A percentile compares a stretch with the other conserved stretches of the same genome.
Conservation (phyloP, 805 yeast genomes). For the Candida chauliodis region DNA sequence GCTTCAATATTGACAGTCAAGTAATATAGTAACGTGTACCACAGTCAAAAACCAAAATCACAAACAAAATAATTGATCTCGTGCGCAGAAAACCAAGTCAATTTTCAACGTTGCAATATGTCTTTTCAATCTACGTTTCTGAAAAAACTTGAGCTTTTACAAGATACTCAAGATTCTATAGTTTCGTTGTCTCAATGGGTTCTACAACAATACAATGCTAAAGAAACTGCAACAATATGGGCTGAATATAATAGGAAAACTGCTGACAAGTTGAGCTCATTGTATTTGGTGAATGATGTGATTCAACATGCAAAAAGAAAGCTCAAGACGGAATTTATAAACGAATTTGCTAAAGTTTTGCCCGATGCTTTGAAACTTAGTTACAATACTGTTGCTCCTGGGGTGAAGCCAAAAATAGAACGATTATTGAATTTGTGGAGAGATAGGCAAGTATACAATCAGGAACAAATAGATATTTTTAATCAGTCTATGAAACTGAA, state of each 20-base stretch:
- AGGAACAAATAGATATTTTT: conserved; percentile 25
- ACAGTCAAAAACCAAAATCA: too few relatives aligned
- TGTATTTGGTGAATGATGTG: conserved; percentile 77
- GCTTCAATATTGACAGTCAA: too few relatives aligned
- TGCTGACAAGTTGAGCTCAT: conserved; percentile 48
- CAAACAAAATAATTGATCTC: too few relatives aligned
- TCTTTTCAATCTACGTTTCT: conserved; percentile 38
- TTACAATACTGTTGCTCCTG: conserved; percentile 25
- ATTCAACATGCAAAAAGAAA: conserved; percentile 74
- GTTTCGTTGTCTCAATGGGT: conserved; percentile 47
- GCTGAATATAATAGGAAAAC: conserved; percentile 20
- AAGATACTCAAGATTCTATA: conserved; percentile 45
- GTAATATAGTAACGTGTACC: too few relatives aligned
- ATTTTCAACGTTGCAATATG: too few relatives aligned
- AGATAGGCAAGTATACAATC: conserved; percentile 45
- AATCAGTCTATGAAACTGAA: conserved; percentile 20
- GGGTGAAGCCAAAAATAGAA: conserved; percentile 45
- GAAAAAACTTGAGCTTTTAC: conserved; percentile 34
- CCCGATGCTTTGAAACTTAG: conserved; percentile 37
- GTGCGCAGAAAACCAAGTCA: too few relatives aligned
- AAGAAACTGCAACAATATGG: conserved; percentile 37
- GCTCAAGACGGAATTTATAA: conserved; percentile 53
- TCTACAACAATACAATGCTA: conserved; percentile 39
- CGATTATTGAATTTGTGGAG: conserved; percentile 58
- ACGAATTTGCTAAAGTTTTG: conserved; percentile 51